Evolutionary conservation across 768 basidiomycete genomes (phyloP), one percentile per base, ranked within the genome.

Genomic region (Suillus paluster): DNA sequence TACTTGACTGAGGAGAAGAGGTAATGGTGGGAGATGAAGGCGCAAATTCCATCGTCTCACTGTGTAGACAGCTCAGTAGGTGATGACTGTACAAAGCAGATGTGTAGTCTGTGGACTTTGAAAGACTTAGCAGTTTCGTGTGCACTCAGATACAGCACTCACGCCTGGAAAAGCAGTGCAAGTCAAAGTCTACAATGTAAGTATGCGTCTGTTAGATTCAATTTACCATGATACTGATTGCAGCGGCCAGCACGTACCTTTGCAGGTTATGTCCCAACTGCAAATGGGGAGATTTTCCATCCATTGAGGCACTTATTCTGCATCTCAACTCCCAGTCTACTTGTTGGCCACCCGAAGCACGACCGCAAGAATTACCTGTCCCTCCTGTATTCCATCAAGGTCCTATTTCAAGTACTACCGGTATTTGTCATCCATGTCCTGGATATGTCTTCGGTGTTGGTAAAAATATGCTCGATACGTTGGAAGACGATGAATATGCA

Each of bases 381-480:
- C 45, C 45, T 46, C 23, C 23, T 23, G 45, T 23, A 15, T 25
- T 46, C 14, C 23, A 1, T 57, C 38, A 5, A 27, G 34, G 34
- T 5, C 34, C 34, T 34, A 5, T 5, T 34, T 34, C 34, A 34
- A 5, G 34, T 21, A 11, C 27, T 1, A 59, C 30, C 11, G 58
- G 58, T 34, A 38, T 60, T 30, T 48, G 45, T n/a, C 63, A 64
- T 59, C 63, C 63, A 1, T 48, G 14, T 3, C 44, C 67, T 39
- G 53, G 64, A 25, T 50, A 57, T 15, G 57, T 55, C 1, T 68
- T 49, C 34, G 66, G 69, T 5, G 38, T 39, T 12, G 73, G 66
- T 1, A 41, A 50, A 39, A 75, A 64, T 9, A 69, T 76, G 54
- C 63, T 74, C 59, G 65, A 72, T 25, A 30, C 59, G 38, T 69